Evolutionary conservation across 1,139 yeast species (phyloP).

Genomic region (Scheffersomyces segobiensis): DNA sequence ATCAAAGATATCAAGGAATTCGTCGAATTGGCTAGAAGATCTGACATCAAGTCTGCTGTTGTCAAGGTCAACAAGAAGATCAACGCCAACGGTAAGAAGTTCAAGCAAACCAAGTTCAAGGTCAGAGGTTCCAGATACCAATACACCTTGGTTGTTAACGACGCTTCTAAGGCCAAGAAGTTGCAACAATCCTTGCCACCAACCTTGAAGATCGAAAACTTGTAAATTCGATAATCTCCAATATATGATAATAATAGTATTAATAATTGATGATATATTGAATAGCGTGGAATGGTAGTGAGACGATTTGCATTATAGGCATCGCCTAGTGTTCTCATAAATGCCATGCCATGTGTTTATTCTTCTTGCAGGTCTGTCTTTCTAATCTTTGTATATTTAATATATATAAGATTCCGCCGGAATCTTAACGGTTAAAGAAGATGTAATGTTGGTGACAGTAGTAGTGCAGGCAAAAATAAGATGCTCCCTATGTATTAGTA

Average conservation of each 20-base stretch:
- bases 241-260: background rate
- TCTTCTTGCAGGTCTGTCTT: slow-evolving; percentile 7
- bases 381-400: slow-evolving; percentile 12
- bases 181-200: slow-evolving; percentile 98
- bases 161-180: slow-evolving; percentile 97
- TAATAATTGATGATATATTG: slow-evolving; percentile 2
- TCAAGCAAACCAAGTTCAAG: slow-evolving; percentile 98
- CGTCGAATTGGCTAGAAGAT: slow-evolving; percentile 97
- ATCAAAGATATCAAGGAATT: slow-evolving; percentile 96
- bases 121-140: slow-evolving; percentile 94
- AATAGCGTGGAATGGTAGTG: background rate
- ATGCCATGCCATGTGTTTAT: background rate
- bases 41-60: slow-evolving; percentile 92
- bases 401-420: slow-evolving; percentile 10
- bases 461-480: no score
- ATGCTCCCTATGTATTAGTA: no score
- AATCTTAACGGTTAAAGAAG: slow-evolving; percentile 9
- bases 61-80: slow-evolving; percentile 87
- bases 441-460: background rate
- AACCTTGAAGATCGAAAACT: slow-evolving; percentile 74
- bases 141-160: slow-evolving; percentile 95
- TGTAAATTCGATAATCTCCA: slow-evolving; percentile 37
- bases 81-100: slow-evolving; percentile 80
- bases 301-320: background rate
- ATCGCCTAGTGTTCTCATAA: background rate